Conservation (phyloP, 371 early-diverging fungal species). For the Batrachochytrium dendrobatidis region DNA sequence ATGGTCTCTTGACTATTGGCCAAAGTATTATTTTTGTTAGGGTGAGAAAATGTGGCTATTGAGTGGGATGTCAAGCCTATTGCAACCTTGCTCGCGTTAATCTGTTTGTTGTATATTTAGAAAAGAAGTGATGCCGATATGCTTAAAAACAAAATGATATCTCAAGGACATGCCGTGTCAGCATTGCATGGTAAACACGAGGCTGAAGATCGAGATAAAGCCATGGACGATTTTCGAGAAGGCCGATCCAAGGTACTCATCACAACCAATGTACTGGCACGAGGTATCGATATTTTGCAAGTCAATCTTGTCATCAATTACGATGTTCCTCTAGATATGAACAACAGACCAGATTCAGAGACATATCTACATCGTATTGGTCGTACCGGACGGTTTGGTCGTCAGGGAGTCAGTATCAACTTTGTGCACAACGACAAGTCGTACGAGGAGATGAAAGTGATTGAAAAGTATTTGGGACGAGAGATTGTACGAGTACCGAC, state of each 20-base stretch:
- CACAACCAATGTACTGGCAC: constrained; percentile 92
- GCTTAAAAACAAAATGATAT: constrained; percentile 66
- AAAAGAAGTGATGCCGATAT: constrained; percentile 75
- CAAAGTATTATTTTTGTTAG: constrained; percentile 97
- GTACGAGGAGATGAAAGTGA: constrained; percentile 62
- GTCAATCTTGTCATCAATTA: constrained; percentile 97
- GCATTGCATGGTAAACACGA: constrained; percentile 85
- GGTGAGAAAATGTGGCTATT: constrained; percentile 24
- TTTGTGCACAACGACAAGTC: constrained; percentile 77
- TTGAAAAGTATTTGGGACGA: constrained; percentile 68
- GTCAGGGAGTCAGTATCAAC: constrained; percentile 93
- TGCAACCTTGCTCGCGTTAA: background rate
- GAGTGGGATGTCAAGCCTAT: background rate
- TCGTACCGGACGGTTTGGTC: constrained; percentile 97
- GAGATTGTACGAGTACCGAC: constrained; percentile 71
- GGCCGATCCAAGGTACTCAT: constrained; percentile 92
- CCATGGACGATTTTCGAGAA: constrained; percentile 89
- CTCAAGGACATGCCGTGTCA: constrained; percentile 76
- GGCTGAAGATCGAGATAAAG: constrained; percentile 75
- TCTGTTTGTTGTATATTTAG: constrained; percentile 22
- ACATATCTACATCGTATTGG: constrained; percentile 99
- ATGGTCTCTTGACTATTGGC: constrained; percentile 86
- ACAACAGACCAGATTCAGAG: constrained; percentile 68
- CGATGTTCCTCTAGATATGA: constrained; percentile 67
- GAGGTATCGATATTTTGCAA: constrained; percentile 96